Percentiles rank a stretch among this genome's conserved stretches.
These are phyloP conservation scores for Entoloma clypeatum DNA, from an alignment of 1,284 basidiomycete species.

Conservation along the genomic window DNA sequence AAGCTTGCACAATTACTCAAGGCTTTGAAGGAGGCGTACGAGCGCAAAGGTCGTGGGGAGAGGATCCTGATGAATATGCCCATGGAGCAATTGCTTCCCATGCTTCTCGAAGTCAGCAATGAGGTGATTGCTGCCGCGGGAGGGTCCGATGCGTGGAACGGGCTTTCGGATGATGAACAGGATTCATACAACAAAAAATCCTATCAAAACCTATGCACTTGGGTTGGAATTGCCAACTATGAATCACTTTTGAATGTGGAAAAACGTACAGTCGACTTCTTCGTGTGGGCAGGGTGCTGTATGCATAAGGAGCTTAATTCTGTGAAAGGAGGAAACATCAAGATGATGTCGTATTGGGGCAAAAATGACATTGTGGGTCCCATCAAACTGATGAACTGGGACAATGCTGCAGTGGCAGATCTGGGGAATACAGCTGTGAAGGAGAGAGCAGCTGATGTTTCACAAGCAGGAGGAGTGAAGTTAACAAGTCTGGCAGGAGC, in stretches of 20 bases:
- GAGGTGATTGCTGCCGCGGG: background rate
- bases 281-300: constrained; percentile 29
- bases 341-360: constrained; percentile 22
- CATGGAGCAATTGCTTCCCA: constrained; percentile 4
- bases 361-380: constrained; percentile 15
- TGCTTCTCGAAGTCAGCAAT: constrained; percentile 15
- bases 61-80: constrained; percentile 5
- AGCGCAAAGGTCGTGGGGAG: constrained; percentile 13
- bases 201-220: constrained; percentile 1
- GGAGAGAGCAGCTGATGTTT: constrained; percentile 19
- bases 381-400: constrained; percentile 27
- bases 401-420: constrained; percentile 24
- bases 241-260: constrained; percentile 17
- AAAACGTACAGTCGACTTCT: constrained; percentile 18
- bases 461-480: constrained; percentile 28
- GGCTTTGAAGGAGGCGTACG: constrained; percentile 14
- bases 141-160: background rate
- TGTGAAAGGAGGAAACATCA: constrained; percentile 25
- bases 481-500: constrained; percentile 24
- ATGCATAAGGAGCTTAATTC: constrained; percentile 39
- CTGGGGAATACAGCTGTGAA: constrained; percentile 9
- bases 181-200: background rate
- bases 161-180: constrained; percentile 7
- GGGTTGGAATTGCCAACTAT: constrained; percentile 16
- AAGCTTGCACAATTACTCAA: constrained; percentile 17